Evolutionary conservation across 345 rosid genomes (phyloP).

Genomic region (Populus deltoides): DNA sequence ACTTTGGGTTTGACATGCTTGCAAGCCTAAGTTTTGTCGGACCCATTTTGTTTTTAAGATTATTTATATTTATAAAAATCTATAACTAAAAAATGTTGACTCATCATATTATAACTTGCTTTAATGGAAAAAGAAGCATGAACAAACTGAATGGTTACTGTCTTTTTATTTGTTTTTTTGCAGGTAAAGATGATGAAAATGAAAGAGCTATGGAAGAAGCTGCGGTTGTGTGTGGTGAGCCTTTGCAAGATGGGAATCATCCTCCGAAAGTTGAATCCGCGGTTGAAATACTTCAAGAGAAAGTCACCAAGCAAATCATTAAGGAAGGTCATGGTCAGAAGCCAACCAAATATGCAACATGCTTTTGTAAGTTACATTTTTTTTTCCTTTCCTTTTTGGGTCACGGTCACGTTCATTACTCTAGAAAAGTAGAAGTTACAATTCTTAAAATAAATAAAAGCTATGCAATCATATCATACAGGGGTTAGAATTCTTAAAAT

Average conservation of each 20-base stretch:
- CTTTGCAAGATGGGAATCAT: slow-evolving; percentile 49
- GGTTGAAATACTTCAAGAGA: slow-evolving; percentile 66
- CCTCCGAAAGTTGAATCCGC: slow-evolving; percentile 75
- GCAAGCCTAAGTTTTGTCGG: no score
- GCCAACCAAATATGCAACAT: slow-evolving; percentile 85
- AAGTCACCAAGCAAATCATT: slow-evolving; percentile 80
- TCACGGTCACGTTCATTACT: background rate
- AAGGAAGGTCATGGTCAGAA: slow-evolving; percentile 91
- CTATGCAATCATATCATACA: background rate
- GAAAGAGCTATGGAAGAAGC: slow-evolving; percentile 58
- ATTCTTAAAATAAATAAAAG: background rate
- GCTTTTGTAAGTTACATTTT: slow-evolving; percentile 63
- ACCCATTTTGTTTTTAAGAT: no score
- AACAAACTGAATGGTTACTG: background rate
- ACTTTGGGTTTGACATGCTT: no score
- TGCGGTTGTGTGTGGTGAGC: slow-evolving; percentile 57
- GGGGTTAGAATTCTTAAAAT: no score
- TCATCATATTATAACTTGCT: background rate
- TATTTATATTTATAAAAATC: no score
- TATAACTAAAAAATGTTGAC: no score
- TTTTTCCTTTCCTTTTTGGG: background rate
- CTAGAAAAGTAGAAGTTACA: background rate
- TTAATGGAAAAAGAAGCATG: background rate
- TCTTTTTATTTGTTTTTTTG: background rate
- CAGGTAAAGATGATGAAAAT: slow-evolving; percentile 46